phyloP scores from a whole-genome alignment of 345 rosid genomes.

The Populus simonii region DNA sequence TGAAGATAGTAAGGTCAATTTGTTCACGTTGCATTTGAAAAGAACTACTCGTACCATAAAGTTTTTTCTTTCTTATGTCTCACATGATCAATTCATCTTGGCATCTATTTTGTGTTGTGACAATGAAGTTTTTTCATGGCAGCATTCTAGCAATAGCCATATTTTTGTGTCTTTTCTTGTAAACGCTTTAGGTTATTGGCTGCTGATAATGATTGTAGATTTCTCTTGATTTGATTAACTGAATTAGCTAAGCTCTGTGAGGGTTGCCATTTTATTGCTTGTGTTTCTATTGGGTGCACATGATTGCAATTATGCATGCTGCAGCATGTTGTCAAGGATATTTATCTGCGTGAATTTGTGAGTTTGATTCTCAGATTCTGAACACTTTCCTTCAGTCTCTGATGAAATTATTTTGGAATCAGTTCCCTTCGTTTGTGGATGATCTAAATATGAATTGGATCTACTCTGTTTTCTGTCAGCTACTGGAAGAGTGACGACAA shows the following conservation, averaged over 20 bases:
- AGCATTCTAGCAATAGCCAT: not conserved
- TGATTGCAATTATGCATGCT: not conserved
- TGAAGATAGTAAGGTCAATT: not conserved
- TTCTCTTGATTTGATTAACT: not conserved
- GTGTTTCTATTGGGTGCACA: not conserved
- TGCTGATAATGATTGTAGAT: not conserved
- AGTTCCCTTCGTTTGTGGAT: not conserved
- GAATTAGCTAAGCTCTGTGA: not conserved
- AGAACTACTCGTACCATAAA: not conserved
- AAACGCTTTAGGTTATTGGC: not conserved
- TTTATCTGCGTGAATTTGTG: not conserved
- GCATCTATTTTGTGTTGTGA: not conserved
- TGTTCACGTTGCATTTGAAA: not conserved
- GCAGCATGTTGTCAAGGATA: not conserved
- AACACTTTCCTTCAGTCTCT: not conserved
- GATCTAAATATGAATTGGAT: not conserved
- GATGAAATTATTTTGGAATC: not conserved
- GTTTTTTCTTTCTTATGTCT: not conserved
- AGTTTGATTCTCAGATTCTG: not conserved
- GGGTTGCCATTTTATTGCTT: not conserved
- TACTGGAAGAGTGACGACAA: constrained; percentile 30
- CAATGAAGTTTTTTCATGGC: not conserved
- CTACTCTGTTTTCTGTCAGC: constrained; percentile 12
- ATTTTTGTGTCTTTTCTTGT: not conserved
- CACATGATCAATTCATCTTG: not conserved